These are phyloP conservation scores for Aspergillus ibericus DNA, from an alignment of 2,329 filamentous ascomycete genomes.

Conservation along the genomic window DNA sequence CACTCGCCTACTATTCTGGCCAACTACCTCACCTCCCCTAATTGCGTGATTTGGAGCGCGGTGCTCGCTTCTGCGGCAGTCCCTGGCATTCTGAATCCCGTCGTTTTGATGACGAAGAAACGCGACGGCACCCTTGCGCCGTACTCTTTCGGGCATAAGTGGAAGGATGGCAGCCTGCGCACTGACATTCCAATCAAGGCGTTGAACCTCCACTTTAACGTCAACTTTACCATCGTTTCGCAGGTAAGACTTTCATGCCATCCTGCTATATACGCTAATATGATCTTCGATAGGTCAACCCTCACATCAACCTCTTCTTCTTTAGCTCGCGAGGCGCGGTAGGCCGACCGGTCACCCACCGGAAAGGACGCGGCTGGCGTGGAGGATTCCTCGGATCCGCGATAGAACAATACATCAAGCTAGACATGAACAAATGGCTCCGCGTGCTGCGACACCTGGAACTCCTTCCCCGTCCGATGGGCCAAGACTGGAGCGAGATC, in stretches of 20 bases:
- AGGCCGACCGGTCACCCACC: conserved; percentile 89
- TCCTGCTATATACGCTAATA: conserved; percentile 27
- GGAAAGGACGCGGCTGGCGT: conserved; percentile 89
- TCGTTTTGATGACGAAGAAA: conserved; percentile 87
- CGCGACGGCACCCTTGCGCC: conserved; percentile 74
- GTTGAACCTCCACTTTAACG: conserved; percentile 95
- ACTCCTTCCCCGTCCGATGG: conserved; percentile 81
- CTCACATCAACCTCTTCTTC: conserved; percentile 98
- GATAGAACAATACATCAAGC: conserved; percentile 89
- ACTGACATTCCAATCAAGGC: conserved; percentile 95
- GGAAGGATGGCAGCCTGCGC: conserved; percentile 93
- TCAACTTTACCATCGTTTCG: conserved; percentile 89
- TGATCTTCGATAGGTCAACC: conserved; percentile 70
- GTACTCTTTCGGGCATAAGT: conserved; percentile 97
- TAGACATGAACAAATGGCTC: conserved; percentile 97
- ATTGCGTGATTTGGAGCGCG: conserved; percentile 98
- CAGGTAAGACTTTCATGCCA: conserved; percentile 40
- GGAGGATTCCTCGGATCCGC: conserved; percentile 92
- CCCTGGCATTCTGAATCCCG: conserved; percentile 91
- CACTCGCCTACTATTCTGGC: conserved; percentile 89
- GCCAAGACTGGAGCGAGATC: conserved; percentile 95
- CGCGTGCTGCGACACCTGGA: conserved; percentile 92
- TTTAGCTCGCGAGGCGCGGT: conserved; percentile 92
- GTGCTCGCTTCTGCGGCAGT: conserved; percentile 93
- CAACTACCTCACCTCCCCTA: conserved; percentile 91